These are phyloP conservation scores for Ampelocalamus luodianensis DNA, from an alignment of 176 grass and related monocot genomes.

Conservation along the genomic window DNA sequence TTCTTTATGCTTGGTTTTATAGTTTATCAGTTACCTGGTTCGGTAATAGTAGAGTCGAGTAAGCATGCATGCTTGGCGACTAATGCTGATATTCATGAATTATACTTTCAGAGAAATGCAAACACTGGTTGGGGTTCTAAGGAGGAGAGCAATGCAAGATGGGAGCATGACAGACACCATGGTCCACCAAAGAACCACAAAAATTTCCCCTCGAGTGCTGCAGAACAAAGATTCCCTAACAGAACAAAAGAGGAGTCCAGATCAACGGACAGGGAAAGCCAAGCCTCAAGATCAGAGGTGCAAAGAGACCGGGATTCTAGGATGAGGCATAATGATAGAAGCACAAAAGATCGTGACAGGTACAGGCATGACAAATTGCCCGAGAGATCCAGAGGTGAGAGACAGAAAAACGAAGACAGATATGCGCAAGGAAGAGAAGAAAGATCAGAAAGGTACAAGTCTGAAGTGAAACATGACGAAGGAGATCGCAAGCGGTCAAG, in stretches of 20 bases:
- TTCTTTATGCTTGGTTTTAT: not conserved
- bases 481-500: slow-evolving; percentile 34
- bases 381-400: slow-evolving; percentile 50
- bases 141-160: slow-evolving; percentile 57
- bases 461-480: slow-evolving; percentile 25
- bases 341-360: slow-evolving; percentile 33
- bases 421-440: slow-evolving; percentile 37
- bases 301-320: slow-evolving; percentile 44
- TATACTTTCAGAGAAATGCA: slow-evolving; percentile 56
- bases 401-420: slow-evolving; percentile 30
- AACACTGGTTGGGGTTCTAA: slow-evolving; percentile 66
- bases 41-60: not conserved
- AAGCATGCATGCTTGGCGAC: not conserved
- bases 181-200: slow-evolving; percentile 51
- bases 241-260: slow-evolving; percentile 32
- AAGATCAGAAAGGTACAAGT: slow-evolving; percentile 41
- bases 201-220: not conserved
- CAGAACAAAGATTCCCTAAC: slow-evolving; percentile 8
- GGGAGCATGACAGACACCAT: slow-evolving; percentile 58
- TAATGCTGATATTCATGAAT: not conserved
- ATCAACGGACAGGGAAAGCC: slow-evolving; percentile 38
- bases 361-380: slow-evolving; percentile 34
- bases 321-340: slow-evolving; percentile 26
- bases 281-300: slow-evolving; percentile 46
- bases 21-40: not conserved